A percentile compares a stretch with the other conserved stretches of the same genome.
Conservation (phyloP, 495 filamentous ascomycete species). For the Penicillium diatomitis region DNA sequence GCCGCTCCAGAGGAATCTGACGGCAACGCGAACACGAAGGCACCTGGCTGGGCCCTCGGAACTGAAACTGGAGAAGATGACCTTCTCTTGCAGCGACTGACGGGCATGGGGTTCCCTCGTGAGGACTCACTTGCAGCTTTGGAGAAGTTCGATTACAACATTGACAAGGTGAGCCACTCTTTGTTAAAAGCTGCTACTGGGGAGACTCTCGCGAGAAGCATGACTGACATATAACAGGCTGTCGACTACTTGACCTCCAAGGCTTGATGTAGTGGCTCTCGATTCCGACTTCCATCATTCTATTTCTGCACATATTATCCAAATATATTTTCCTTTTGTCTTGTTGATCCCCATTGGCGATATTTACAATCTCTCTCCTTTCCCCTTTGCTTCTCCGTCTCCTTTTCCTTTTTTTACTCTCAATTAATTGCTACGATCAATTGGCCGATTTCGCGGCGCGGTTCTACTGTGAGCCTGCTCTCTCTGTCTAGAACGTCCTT, state of each 20-base stretch:
- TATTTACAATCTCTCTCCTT: conserved; percentile 9
- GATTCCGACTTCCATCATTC: not conserved
- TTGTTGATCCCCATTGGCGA: not conserved
- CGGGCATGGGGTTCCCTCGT: conserved; percentile 81
- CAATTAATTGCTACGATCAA: no score
- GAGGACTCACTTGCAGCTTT: conserved; percentile 71
- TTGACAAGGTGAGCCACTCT: conserved; percentile 71
- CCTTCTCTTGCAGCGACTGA: conserved; percentile 82
- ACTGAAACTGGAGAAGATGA: conserved; percentile 77
- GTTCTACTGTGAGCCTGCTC: no score
- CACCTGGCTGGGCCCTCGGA: conserved; percentile 59
- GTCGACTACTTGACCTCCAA: conserved; percentile 35
- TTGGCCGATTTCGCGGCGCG: no score
- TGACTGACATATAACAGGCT: conserved; percentile 19
- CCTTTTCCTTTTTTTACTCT: not conserved
- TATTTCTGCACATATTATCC: conserved; percentile 16
- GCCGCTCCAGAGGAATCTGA: conserved; percentile 22
- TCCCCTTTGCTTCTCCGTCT: conserved; percentile 12
- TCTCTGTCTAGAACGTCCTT: not conserved
- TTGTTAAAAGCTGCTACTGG: not conserved
- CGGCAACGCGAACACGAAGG: conserved; percentile 24
- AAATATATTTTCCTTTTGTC: conserved; percentile 16
- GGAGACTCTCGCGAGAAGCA: not conserved
- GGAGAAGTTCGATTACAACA: conserved; percentile 91
- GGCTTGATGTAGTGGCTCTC: conserved; percentile 11